Percentiles rank a stretch among this genome's conserved stretches.
These are phyloP conservation scores for Cystobasidium tubakii DNA, from an alignment of 768 basidiomycete species.

Conservation along the genomic window DNA sequence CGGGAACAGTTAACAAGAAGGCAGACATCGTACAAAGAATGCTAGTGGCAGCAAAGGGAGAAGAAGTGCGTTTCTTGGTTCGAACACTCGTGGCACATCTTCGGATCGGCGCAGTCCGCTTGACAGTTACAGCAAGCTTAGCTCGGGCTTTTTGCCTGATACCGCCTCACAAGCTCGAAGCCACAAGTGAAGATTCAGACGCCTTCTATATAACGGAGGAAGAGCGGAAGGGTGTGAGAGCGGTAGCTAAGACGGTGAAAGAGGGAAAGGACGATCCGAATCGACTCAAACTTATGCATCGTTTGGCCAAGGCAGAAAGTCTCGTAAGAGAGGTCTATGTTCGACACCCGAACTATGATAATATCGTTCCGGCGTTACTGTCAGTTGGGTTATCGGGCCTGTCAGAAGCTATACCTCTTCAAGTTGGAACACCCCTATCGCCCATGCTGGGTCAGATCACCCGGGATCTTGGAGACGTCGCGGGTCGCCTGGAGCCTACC, in stretches of 20 bases:
- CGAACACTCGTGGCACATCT: constrained; percentile 68
- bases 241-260: constrained; percentile 25
- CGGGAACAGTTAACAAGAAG: constrained; percentile 69
- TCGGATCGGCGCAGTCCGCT: constrained; percentile 79
- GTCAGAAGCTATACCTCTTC: constrained; percentile 59
- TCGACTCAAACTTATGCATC: constrained; percentile 32
- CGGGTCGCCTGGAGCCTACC: constrained; percentile 58
- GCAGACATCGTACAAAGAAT: constrained; percentile 72
- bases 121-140: constrained; percentile 71
- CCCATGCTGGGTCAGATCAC: constrained; percentile 82
- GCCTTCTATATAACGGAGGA: constrained; percentile 40
- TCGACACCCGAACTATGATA: constrained; percentile 49
- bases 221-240: constrained; percentile 45
- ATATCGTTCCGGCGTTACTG: constrained; percentile 57
- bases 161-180: constrained; percentile 11
- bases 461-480: constrained; percentile 77
- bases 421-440: constrained; percentile 71
- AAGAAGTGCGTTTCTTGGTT: constrained; percentile 77
- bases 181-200: background rate
- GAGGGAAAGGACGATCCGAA: constrained; percentile 38
- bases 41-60: constrained; percentile 75
- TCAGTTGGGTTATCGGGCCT: constrained; percentile 61
- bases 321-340: constrained; percentile 41
- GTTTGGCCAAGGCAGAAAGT: constrained; percentile 39
- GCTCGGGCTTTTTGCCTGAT: constrained; percentile 69